These are phyloP conservation scores for Oryza officinalis DNA, from an alignment of 176 grass and related monocot species.

Conservation along the genomic window DNA sequence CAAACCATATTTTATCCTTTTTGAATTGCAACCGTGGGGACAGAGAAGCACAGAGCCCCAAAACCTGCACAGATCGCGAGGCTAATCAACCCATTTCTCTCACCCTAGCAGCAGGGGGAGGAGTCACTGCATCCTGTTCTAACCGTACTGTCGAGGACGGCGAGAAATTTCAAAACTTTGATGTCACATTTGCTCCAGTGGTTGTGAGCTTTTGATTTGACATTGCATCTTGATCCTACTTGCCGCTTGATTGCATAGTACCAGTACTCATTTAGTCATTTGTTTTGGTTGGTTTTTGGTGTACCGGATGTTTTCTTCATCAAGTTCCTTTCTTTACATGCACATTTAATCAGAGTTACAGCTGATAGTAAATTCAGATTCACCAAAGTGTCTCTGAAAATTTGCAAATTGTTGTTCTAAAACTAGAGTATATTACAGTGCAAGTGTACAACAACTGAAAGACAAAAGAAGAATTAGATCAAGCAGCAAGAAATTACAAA, in stretches of 20 bases:
- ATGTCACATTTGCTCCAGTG: conserved; percentile 4
- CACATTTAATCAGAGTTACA: neutral
- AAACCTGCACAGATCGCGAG: conserved; percentile 45
- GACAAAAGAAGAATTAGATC: neutral
- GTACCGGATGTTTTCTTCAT: conserved; percentile 6
- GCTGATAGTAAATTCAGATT: neutral
- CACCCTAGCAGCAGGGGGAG: neutral
- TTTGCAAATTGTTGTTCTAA: conserved; percentile 5
- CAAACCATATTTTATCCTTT: neutral
- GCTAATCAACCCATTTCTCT: neutral
- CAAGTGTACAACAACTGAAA: conserved; percentile 31
- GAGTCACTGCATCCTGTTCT: conserved; percentile 9
- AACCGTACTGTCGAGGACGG: conserved; percentile 24
- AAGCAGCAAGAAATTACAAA: neutral
- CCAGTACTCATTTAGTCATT: neutral
- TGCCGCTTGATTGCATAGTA: neutral
- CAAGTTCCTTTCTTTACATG: conserved; percentile 1
- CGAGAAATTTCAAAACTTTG: conserved; percentile 43
- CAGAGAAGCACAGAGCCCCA: neutral
- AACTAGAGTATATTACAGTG: conserved; percentile 3
- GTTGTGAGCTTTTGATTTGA: conserved; percentile 21
- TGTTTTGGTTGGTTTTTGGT: neutral
- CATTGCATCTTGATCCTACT: neutral
- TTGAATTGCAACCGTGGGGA: conserved; percentile 4
- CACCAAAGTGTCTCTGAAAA: neutral